Base-by-base conservation (phyloP, 2,329 filamentous ascomycete species). In the Ophiocordyceps australis region DNA sequence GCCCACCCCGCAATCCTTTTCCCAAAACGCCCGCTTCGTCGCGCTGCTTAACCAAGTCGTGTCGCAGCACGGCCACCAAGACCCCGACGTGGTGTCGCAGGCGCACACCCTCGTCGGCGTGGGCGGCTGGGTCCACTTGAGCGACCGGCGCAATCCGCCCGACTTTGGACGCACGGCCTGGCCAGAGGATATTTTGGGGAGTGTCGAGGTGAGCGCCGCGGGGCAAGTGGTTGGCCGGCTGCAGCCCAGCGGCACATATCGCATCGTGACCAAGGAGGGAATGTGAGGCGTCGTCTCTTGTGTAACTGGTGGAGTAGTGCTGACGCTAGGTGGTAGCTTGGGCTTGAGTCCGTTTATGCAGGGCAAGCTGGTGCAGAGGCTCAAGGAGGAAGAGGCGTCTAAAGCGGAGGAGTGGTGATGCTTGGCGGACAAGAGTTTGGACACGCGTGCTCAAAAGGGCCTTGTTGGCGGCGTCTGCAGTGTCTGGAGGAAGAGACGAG, bases 171-270 rank as follows among this genome's bases (percentile, higher is more conserved):
- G 73, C 27, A 76, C 77, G 40, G 69, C 72, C 3, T 75, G 65
- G 57, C 71, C 72, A 2, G 72, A 77, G 38, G 72, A 78, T 38
- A 78, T 78, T 20, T 52, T 78, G 28, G 73, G 72, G 20, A 76
- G 71, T 34, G 57, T 77, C 21, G 65, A 75, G 40, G 72, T 77
- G 5, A 57, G 74, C 39, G 56, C 54, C 2, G 35, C 48, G 6
- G 73, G 73, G 0, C 42, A 59, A 16, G 62, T 75, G 26, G 51
- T 72, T 15, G 66, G 67, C 14, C 60, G 57, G 33, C 65, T 65
- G 34, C 59, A 70, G 44, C 52, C 59, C 2, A 73, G 68, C 32
- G 66, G 68, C 10, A 74, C 66, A 4, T 75, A 74, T 41, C 61
- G 72, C 20, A 52, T 74, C 17, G 39, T 76, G 26, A 76, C 71